Percentiles rank a stretch among this genome's conserved stretches.
These are phyloP conservation scores for Diplodia sapinea DNA, from an alignment of 2,329 filamentous ascomycete genomes.

Conservation along the genomic window DNA sequence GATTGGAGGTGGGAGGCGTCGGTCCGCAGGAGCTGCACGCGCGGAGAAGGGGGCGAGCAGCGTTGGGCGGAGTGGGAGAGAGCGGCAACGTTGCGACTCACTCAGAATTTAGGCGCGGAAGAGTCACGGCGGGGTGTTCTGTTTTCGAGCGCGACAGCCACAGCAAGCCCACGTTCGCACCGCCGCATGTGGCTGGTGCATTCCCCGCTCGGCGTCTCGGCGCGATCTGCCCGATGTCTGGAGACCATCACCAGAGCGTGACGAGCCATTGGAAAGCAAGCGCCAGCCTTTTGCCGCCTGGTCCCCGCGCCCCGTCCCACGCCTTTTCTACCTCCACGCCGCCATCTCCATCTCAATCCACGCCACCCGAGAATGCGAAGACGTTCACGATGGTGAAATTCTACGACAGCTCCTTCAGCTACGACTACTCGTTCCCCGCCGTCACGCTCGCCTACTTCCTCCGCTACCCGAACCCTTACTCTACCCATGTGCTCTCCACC, in stretches of 20 bases:
- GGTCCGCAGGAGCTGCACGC: not conserved
- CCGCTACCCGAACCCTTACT: slow-evolving; percentile 86
- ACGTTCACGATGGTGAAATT: slow-evolving; percentile 57
- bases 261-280: slow-evolving; percentile 21
- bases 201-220: slow-evolving; percentile 23
- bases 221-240: slow-evolving; percentile 21
- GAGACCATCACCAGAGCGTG: slow-evolving; percentile 30
- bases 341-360: slow-evolving; percentile 16
- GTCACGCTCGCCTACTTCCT: slow-evolving; percentile 90
- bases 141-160: slow-evolving; percentile 3
- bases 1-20: not conserved
- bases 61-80: not conserved
- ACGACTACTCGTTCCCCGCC: slow-evolving; percentile 81
- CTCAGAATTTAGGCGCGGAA: slow-evolving; percentile 11
- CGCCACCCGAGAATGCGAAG: slow-evolving; percentile 27
- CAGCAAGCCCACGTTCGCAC: not conserved
- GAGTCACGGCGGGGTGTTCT: slow-evolving; percentile 24
- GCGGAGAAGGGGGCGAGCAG: not conserved
- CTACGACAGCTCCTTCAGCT: slow-evolving; percentile 67
- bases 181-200: not conserved
- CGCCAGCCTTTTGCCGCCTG: slow-evolving; percentile 4
- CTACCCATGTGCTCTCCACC: slow-evolving; percentile 79
- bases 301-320: slow-evolving; percentile 7
- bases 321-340: slow-evolving; percentile 3
- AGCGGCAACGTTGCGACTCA: not conserved